Evolutionary conservation across 2,329 filamentous ascomycete species (phyloP).

Genomic region (Ophiostoma australiae): DNA sequence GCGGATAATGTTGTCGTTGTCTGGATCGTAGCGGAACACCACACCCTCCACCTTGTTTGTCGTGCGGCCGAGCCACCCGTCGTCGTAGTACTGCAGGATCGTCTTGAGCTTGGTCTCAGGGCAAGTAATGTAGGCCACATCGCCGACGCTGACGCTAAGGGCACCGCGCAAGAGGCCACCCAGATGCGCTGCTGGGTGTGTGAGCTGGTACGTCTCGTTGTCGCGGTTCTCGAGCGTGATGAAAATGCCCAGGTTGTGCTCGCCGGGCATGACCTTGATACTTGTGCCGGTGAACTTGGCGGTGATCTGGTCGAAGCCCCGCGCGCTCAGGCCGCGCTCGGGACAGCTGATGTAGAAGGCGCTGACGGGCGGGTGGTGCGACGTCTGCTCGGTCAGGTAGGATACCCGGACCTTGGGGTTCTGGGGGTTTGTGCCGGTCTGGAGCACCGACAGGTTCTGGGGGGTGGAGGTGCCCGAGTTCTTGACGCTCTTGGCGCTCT

Average conservation of each 20-base stretch:
- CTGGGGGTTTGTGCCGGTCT: conserved; percentile 40
- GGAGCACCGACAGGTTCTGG: conserved; percentile 49
- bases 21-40: conserved; percentile 83
- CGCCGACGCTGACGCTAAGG: conserved; percentile 85
- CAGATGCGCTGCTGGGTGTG: conserved; percentile 87
- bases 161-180: conserved; percentile 82
- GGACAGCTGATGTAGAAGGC: conserved; percentile 93
- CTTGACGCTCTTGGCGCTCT: conserved; percentile 19
- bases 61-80: conserved; percentile 86
- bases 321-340: conserved; percentile 78
- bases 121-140: conserved; percentile 83
- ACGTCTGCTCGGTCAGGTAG: conserved; percentile 96
- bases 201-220: conserved; percentile 90
- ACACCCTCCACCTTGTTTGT: conserved; percentile 91
- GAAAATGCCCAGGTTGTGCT: conserved; percentile 95
- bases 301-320: conserved; percentile 91
- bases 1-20: conserved; percentile 72
- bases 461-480: conserved; percentile 34
- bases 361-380: conserved; percentile 94
- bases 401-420: conserved; percentile 68
- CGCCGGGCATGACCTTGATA: conserved; percentile 82
- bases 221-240: conserved; percentile 74
- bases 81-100: conserved; percentile 88
- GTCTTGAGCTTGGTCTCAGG: conserved; percentile 85
- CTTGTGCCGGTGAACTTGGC: conserved; percentile 97